These are phyloP conservation scores for Aspergillus sclerotialis DNA, from an alignment of 2,329 filamentous ascomycete genomes.

Conservation along the genomic window DNA sequence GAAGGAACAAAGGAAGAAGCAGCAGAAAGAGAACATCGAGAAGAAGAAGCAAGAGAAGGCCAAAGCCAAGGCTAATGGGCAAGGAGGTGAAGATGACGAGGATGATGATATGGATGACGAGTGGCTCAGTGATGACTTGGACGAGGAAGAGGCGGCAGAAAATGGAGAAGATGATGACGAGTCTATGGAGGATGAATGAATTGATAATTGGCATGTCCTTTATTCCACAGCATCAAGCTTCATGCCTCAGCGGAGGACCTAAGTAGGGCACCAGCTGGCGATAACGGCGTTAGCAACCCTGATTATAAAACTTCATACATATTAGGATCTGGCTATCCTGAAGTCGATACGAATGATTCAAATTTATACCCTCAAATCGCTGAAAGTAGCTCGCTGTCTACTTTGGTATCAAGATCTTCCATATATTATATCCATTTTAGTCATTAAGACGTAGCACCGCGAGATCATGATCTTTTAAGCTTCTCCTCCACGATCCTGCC, in stretches of 20 bases:
- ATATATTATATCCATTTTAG: too few relatives aligned
- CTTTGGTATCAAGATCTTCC: too few relatives aligned
- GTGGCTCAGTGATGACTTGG: constrained; percentile 47
- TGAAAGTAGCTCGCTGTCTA: too few relatives aligned
- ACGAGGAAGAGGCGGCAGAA: constrained; percentile 39
- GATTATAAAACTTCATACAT: too few relatives aligned
- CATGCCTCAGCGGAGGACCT: too few relatives aligned
- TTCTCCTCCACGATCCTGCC: constrained; percentile 67
- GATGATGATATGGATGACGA: constrained; percentile 46
- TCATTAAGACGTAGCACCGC: too few relatives aligned
- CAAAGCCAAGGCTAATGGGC: constrained; percentile 37
- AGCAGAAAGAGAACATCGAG: constrained; percentile 87
- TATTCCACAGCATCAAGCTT: too few relatives aligned
- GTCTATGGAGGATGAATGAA: constrained; percentile 39
- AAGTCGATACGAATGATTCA: too few relatives aligned
- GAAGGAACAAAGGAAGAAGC: constrained; percentile 72
- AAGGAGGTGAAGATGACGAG: constrained; percentile 38
- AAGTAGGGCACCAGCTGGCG: too few relatives aligned
- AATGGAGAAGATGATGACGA: constrained; percentile 28
- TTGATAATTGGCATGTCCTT: constrained; percentile 7
- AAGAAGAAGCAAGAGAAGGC: constrained; percentile 65
- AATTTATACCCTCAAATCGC: too few relatives aligned
- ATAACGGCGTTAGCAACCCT: too few relatives aligned
- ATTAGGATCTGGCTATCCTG: too few relatives aligned
- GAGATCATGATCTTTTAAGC: constrained; percentile 39